Percentiles rank a stretch among this genome's conserved stretches.
phyloP scores from a whole-genome alignment of 1,284 basidiomycete genomes.

The Inonotus hispidus region DNA sequence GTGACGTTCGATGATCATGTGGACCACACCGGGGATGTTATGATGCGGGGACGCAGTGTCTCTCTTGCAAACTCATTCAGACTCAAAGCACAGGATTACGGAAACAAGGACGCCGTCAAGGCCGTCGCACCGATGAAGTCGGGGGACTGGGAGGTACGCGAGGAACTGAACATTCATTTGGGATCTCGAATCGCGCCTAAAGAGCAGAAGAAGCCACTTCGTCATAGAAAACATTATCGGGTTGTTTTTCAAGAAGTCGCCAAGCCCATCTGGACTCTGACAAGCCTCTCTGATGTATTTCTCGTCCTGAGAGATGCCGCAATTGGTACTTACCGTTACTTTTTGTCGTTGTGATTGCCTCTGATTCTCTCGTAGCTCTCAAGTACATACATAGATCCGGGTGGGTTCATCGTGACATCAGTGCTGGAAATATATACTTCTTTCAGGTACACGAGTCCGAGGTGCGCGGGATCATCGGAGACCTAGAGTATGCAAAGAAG shows the following conservation, averaged over 20 bases:
- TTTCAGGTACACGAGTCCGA: too few relatives aligned
- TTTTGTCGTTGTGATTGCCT: neutral
- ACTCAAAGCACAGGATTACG: neutral
- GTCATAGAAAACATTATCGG: neutral
- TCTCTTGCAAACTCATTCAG: neutral
- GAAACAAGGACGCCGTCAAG: neutral
- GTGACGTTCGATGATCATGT: neutral
- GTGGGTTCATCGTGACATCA: neutral
- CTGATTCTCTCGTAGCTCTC: neutral
- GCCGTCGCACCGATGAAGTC: neutral
- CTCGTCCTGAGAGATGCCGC: neutral
- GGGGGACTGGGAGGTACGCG: neutral
- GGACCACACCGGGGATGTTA: constrained; percentile 7
- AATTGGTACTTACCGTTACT: neutral
- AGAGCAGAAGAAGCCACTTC: neutral
- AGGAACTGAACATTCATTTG: neutral
- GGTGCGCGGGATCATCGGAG: neutral
- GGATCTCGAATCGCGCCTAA: neutral
- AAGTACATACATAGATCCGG: neutral
- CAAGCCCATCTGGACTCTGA: neutral
- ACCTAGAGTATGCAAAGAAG: neutral
- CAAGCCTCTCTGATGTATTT: neutral
- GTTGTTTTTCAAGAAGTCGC: neutral
- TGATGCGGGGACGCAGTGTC: neutral
- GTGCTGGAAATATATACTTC: neutral